Base-by-base conservation (phyloP, 768 basidiomycete species). In the Cystobasidium ongulense region DNA sequence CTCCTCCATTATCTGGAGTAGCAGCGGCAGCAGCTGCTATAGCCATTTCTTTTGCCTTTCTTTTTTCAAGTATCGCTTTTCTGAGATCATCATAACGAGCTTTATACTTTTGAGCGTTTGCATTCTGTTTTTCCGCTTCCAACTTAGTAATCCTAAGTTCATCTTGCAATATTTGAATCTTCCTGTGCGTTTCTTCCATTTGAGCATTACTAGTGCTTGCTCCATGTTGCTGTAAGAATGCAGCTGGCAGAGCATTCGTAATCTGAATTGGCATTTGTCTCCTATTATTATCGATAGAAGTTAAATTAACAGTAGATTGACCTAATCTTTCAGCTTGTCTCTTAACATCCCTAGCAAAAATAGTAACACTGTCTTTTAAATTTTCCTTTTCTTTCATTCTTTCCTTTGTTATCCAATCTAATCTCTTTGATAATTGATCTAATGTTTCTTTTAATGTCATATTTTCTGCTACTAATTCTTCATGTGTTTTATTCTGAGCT, bases 391-490 rank as follows among this genome's bases (percentile, higher is more conserved):
- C 68, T 11, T 52, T 52, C 36, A 31, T 25, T 7, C 68, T 46
- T 54, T 71, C 68, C 31, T 71, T 71, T 21, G 54, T 33, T 25
- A 71, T 29, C 54, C 54, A 61, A 27, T 71, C 53, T 29, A 57
- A 54, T 43, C 38, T 11, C 54, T 71, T 71, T 8, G 36, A 54
- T 23, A 71, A 35, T 5, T 59, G n/a, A 36, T 71, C 68, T 17
- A 71, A 52, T 2, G 50, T 71, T 27, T 71, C 68, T 59, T 71
- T 71, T 17, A 71, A 36, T 54, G 68, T 71, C 36, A 38, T 52
- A 25, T 71, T 71, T 54, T 71, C 68, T 2, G 33, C 36, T 7
- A 71, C 31, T n/a, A 71, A 35, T 52, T 71, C 68, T 59, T 71
- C 68, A 17, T 71, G 68, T 23, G 68, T 71, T 29, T 71, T 71